A percentile compares a stretch with the other conserved stretches of the same genome.
phyloP scores from a whole-genome alignment of 371 early-diverging fungal genomes.

The Dinochytrium kinnereticum region DNA sequence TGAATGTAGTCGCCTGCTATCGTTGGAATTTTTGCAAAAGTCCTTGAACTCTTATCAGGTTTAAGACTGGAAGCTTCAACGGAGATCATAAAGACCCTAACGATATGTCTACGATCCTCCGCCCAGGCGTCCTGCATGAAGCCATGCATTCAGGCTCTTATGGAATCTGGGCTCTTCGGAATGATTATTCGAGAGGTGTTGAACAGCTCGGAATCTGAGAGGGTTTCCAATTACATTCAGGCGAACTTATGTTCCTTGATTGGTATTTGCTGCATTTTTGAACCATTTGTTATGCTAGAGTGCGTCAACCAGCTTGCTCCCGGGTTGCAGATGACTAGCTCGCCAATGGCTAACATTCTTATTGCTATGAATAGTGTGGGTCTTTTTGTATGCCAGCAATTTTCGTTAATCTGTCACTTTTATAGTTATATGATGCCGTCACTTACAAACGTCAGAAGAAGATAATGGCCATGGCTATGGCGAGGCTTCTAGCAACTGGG shows the following conservation, averaged over 20 bases:
- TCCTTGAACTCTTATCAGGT: slow-evolving; percentile 63
- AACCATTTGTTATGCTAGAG: slow-evolving; percentile 47
- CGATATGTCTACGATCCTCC: slow-evolving; percentile 9
- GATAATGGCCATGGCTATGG: slow-evolving; percentile 72
- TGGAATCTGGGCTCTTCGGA: slow-evolving; percentile 6
- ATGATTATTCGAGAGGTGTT: slow-evolving; percentile 11
- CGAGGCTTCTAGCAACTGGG: slow-evolving; percentile 63
- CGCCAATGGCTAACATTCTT: background rate
- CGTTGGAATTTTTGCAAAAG: slow-evolving; percentile 58
- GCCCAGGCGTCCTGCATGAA: slow-evolving; percentile 7
- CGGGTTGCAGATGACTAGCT: background rate
- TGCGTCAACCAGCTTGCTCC: background rate
- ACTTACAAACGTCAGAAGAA: slow-evolving; percentile 75
- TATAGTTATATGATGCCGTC: slow-evolving; percentile 72
- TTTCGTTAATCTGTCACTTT: background rate
- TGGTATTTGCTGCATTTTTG: slow-evolving; percentile 62
- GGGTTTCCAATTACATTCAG: background rate
- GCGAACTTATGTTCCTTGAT: slow-evolving; percentile 63
- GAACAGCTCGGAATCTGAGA: background rate
- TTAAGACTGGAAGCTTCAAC: slow-evolving; percentile 67
- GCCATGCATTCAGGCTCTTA: slow-evolving; percentile 9
- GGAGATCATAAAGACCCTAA: slow-evolving; percentile 45
- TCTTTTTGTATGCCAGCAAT: background rate
- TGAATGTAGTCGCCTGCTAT: background rate
- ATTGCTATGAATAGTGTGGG: background rate